phyloP scores from a whole-genome alignment of 805 yeast species.

The Zygotorulaspora sp. region DNA sequence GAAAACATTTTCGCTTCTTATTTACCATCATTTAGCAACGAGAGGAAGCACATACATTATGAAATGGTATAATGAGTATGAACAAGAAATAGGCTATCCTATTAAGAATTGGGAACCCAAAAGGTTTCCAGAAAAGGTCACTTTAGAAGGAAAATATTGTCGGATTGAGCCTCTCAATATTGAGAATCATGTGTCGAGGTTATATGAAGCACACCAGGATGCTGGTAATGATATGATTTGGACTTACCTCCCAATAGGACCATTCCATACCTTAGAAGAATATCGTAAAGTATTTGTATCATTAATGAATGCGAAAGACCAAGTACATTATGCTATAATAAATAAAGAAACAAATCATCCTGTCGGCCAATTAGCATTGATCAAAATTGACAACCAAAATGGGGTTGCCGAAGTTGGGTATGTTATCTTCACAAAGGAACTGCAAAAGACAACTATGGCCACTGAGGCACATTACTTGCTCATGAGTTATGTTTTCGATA shows the following conservation, averaged over 20 bases:
- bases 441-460: constrained; percentile 25
- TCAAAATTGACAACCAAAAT: constrained; percentile 28
- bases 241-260: constrained; percentile 21
- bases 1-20: no score
- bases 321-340: constrained; percentile 23
- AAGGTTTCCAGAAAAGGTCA: constrained; percentile 11
- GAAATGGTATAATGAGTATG: constrained; percentile 3
- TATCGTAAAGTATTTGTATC: constrained; percentile 3
- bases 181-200: constrained; percentile 15
- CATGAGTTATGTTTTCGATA: constrained; percentile 29
- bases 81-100: constrained; percentile 13
- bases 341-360: constrained; percentile 19
- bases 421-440: constrained; percentile 22
- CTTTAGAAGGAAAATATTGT: constrained; percentile 16
- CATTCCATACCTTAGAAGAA: constrained; percentile 7
- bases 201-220: constrained; percentile 12
- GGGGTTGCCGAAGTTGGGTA: constrained; percentile 32
- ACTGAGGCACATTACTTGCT: constrained; percentile 34
- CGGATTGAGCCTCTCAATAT: constrained; percentile 15
- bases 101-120: constrained; percentile 15
- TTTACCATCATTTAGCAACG: constrained; percentile 35
- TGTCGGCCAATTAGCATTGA: constrained; percentile 27
- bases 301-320: constrained; percentile 1
- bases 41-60: constrained; percentile 21
- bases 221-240: constrained; percentile 14